phyloP scores from a whole-genome alignment of 2,329 filamentous ascomycete genomes.

The Ceratocystis lukuohia region DNA sequence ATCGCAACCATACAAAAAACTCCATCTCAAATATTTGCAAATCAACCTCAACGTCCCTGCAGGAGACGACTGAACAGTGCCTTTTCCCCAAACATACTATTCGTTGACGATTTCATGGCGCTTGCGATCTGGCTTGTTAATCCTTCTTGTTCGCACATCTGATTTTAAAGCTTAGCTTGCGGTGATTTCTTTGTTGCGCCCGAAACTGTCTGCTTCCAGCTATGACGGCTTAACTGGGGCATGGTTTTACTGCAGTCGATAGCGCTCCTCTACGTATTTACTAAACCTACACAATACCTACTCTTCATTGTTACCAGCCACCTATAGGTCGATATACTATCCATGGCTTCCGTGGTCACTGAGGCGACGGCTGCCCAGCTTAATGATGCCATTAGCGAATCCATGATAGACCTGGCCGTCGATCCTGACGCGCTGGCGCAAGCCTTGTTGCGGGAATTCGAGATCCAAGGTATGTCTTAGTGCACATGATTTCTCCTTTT shows the following conservation, averaged over 20 bases:
- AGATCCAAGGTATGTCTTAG: slow-evolving; percentile 14
- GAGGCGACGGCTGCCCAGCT: slow-evolving; percentile 16
- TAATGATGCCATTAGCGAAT: slow-evolving; percentile 7
- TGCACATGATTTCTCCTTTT: neutral
- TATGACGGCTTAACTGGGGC: slow-evolving; percentile 19
- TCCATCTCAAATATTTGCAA: slow-evolving; percentile 8
- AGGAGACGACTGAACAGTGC: slow-evolving; percentile 14
- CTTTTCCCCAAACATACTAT: neutral
- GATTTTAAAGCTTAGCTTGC: neutral
- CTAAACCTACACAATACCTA: neutral
- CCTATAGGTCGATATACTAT: neutral
- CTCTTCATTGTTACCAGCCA: neutral
- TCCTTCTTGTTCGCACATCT: neutral
- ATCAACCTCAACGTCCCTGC: slow-evolving; percentile 7
- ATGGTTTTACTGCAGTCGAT: slow-evolving; percentile 13
- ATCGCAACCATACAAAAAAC: slow-evolving; percentile 3
- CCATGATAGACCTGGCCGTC: slow-evolving; percentile 12
- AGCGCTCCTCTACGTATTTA: neutral
- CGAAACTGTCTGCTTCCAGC: slow-evolving; percentile 1
- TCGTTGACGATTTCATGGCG: slow-evolving; percentile 18
- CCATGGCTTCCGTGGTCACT: slow-evolving; percentile 16
- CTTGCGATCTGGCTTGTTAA: slow-evolving; percentile 2
- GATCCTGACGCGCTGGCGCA: slow-evolving; percentile 19
- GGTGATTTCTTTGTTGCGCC: slow-evolving; percentile 7
- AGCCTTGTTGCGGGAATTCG: slow-evolving; percentile 18